Evolutionary conservation across 2,329 filamentous ascomycete genomes (phyloP).

Genomic region (Arthrinium phaeospermum): DNA sequence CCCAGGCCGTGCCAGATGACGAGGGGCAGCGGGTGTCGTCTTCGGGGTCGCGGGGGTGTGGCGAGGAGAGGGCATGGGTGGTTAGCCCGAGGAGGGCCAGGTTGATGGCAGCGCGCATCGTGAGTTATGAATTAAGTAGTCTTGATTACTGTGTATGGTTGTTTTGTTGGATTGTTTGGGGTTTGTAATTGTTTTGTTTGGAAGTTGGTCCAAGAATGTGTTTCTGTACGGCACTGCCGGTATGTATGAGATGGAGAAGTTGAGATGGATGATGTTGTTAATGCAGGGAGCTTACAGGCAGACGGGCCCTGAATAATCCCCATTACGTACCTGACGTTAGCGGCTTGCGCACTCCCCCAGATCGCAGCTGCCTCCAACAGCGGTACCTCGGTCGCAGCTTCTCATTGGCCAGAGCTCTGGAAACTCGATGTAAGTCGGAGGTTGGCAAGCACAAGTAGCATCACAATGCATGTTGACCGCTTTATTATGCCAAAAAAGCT

Average conservation of each 20-base stretch:
- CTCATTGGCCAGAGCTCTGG: neutral
- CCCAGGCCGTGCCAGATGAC: slow-evolving; percentile 91
- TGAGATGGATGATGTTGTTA: neutral
- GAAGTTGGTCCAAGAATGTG: neutral
- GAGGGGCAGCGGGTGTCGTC: slow-evolving; percentile 75
- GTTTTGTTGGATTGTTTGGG: neutral
- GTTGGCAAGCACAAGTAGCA: neutral
- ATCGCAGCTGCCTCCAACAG: neutral
- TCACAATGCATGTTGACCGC: neutral
- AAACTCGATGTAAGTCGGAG: neutral
- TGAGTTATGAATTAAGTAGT: neutral
- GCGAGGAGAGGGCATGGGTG: neutral
- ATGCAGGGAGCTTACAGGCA: neutral
- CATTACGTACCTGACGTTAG: slow-evolving; percentile 9
- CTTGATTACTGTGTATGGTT: neutral
- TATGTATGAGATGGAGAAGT: neutral
- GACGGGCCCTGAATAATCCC: slow-evolving; percentile 5
- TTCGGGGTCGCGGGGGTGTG: neutral
- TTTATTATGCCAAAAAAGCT: neutral
- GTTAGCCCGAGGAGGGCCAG: slow-evolving; percentile 17
- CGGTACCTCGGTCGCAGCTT: neutral
- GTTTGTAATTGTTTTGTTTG: neutral
- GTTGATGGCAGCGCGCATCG: slow-evolving; percentile 9
- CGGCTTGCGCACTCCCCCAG: neutral
- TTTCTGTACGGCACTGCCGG: neutral